Evolutionary conservation across 495 filamentous ascomycete species (phyloP).

Genomic region (Hamigera avellanea): DNA sequence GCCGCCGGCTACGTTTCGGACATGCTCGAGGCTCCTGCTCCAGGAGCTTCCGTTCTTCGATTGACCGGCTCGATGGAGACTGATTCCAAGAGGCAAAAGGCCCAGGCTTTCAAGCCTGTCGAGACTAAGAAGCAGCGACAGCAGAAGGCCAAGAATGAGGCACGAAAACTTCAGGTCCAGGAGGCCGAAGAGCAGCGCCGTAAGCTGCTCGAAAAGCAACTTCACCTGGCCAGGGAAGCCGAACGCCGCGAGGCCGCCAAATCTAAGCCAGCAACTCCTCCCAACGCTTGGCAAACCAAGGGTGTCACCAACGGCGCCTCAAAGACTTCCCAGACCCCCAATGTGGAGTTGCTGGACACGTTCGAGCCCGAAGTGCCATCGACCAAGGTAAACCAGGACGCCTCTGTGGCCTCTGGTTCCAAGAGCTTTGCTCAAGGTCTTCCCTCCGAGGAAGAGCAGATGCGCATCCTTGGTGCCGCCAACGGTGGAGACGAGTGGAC

Average conservation of each 20-base stretch:
- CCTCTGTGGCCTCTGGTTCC: constrained; percentile 9
- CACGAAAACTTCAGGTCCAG: constrained; percentile 55
- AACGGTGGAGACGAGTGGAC: constrained; percentile 55
- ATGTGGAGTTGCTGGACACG: constrained; percentile 60
- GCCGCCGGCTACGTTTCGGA: constrained; percentile 58
- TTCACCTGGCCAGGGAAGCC: constrained; percentile 64
- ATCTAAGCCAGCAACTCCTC: constrained; percentile 51
- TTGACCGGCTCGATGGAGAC: constrained; percentile 53
- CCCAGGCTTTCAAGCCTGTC: constrained; percentile 39
- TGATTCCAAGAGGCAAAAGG: constrained; percentile 53
- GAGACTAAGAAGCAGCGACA: constrained; percentile 90
- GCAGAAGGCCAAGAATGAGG: constrained; percentile 71
- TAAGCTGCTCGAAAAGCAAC: constrained; percentile 63
- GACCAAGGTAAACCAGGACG: constrained; percentile 21
- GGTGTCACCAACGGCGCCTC: constrained; percentile 16
- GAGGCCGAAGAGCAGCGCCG: constrained; percentile 64
- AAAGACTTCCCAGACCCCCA: constrained; percentile 14
- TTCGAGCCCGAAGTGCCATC: constrained; percentile 43
- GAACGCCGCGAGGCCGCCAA: constrained; percentile 62
- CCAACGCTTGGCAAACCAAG: constrained; percentile 50
- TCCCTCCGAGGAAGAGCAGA: constrained; percentile 78
- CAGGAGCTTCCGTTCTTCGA: constrained; percentile 64
- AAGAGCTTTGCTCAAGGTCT: constrained; percentile 44
- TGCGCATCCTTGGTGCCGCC: constrained; percentile 52
- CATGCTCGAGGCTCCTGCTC: constrained; percentile 66